Base-by-base conservation (phyloP, 139 green algal genomes). In the Picochlorum sp. region DNA sequence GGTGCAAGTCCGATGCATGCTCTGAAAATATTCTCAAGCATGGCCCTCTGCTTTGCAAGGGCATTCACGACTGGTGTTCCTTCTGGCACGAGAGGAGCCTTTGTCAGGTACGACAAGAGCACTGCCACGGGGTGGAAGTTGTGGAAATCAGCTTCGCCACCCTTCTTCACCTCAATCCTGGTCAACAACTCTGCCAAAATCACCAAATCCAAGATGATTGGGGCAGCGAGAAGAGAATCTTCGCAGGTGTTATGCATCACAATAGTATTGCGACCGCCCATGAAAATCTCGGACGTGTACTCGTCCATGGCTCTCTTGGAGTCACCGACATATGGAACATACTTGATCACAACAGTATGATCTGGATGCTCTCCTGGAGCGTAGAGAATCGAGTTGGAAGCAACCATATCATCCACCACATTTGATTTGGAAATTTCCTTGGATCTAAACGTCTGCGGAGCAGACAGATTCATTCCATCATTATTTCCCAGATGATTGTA, bases 401-500 rank as follows among this genome's bases (percentile, higher is more conserved):
- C 71, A 6, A 99, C 94, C 90, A 99, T 98, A 82, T 99, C 94
- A 62, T 98, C 94, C 13, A 99, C 94, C 16, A 98, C 93, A 62
- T 97, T 98, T 63, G 70, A 87, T 77, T 98, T 98, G 66, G 79
- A 91, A 76, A 98, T 98, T 79, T 98, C 82, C 71, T 95, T 95
- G 62, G 83, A 91, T 23, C 87, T 75, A 80, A 95, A 95, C 26
- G 81, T 90, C 70, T 92, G 86, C 2, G 94, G 94, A 16, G 92
- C 94, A 2, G 71, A 89, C 16, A 99, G 83, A 83, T 99, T 99
- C 68, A 91, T 86, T 60, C 94, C 94, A 71, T 99, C 94, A 72
- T 99, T 99, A 86, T 99, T 99, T 63, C 94, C 94, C 50, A 99
- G 77, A 74, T 99, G 94, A 80, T 99, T 99, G 85, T 99, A 99